Evolutionary conservation across 2,329 filamentous ascomycete species (phyloP).

Genomic region (Talaromyces rugulosus): DNA sequence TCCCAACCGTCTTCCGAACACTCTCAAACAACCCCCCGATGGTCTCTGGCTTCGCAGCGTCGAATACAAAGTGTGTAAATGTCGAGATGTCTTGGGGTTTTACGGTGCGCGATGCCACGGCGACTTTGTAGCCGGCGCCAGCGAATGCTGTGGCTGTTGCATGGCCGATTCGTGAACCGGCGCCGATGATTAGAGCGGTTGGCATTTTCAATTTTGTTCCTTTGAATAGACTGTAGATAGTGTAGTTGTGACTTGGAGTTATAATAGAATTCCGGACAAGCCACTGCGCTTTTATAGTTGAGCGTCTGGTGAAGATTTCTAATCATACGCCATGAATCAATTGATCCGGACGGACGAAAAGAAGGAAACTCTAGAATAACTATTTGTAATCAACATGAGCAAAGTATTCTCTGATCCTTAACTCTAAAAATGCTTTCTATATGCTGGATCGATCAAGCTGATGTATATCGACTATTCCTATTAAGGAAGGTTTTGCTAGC

Average conservation of each 20-base stretch:
- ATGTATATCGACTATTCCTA: slow-evolving; percentile 1
- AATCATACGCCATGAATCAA: background rate
- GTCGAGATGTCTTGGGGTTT: background rate
- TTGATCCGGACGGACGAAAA: background rate
- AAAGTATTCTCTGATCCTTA: background rate
- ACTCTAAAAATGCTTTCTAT: background rate
- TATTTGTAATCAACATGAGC: background rate
- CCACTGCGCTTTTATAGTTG: background rate
- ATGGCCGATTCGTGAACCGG: background rate
- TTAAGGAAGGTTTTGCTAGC: slow-evolving; percentile 3
- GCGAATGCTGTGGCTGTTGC: background rate
- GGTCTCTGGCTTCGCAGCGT: background rate
- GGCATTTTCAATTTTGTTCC: background rate
- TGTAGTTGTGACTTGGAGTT: background rate
- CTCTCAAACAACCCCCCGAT: background rate
- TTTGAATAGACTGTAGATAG: background rate
- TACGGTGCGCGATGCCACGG: background rate
- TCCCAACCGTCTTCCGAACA: background rate
- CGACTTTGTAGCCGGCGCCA: background rate
- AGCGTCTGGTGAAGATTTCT: background rate
- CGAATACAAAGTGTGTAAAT: slow-evolving; percentile 1
- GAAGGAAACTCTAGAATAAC: background rate
- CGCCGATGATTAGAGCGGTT: background rate
- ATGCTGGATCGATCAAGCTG: background rate
- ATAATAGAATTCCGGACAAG: background rate